Evolutionary conservation across 108 stramenopile genomes (phyloP), one percentile per base, ranked within the genome.

Genomic region (Cyclotella choctawhatcheeana): DNA sequence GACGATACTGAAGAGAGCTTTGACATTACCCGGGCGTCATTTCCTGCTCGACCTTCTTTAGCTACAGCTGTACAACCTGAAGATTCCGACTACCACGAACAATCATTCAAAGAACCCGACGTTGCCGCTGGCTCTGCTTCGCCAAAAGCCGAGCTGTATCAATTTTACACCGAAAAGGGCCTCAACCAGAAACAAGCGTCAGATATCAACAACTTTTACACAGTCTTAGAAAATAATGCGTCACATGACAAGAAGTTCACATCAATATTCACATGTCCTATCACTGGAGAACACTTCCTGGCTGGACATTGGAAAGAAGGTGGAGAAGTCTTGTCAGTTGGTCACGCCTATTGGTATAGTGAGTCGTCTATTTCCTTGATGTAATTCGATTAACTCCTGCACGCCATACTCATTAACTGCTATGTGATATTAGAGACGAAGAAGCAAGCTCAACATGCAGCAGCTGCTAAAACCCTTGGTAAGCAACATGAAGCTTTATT

Each of bases 121-220:
- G n/a, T n/a, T n/a, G 37, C 8, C 44, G 13, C 3, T 29, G 4
- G 47, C 47, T 48, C 47, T 12, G 37, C 20, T 51, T 16, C 59
- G 30, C 70, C 71, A 30, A 62, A 27, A 40, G 58, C 58, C 5
- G 61, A 72, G 34, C 53, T 72, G 7, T 37, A 72, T 51, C 58
- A 72, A 54, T 54, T 37, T 10, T 72, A 72, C 35, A 64, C 55
- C 17, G 31, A 43, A 2, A 52, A 51, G 35, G 71, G 71, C 24
- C 53, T 62, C 10, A 29, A 27, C 7, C 14, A 4, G 2, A n/a
- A 26, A 18, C 60, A 72, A 61, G 59, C 48, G 5, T 21, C 47
- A 24, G 65, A 67, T 2, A 3, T 67, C 18, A 53, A 34, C 25
- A 16, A 67, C 14, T 67, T 35, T 34, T 67, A 67, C 34, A 53